Percentiles rank a stretch among this genome's conserved stretches.
phyloP scores from a whole-genome alignment of 352 stramenopile species.

The Phytophthora crassamura region DNA sequence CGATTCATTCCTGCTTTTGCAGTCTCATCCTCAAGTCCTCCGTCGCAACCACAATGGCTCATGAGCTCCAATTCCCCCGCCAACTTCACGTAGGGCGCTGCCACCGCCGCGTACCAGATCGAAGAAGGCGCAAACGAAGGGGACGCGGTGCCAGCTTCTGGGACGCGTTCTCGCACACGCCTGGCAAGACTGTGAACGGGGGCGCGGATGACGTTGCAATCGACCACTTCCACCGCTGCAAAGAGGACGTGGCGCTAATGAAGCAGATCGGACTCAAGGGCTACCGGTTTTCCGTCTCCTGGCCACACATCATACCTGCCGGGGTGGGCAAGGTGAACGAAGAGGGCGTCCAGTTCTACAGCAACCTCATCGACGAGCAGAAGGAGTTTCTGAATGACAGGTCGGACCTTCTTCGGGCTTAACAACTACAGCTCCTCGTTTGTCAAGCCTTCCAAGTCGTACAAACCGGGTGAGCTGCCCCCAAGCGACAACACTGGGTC shows the following conservation, averaged over 20 bases:
- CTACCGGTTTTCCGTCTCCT: constrained; percentile 93
- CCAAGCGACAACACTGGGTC: constrained; percentile 29
- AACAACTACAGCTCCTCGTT: constrained; percentile 93
- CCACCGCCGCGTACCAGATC: constrained; percentile 94
- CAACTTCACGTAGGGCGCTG: constrained; percentile 88
- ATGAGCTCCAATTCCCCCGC: constrained; percentile 53
- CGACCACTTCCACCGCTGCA: constrained; percentile 92
- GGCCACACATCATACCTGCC: constrained; percentile 90
- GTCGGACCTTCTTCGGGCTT: constrained; percentile 94
- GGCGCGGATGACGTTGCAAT: constrained; percentile 87
- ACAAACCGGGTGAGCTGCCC: constrained; percentile 23
- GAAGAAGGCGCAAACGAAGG: constrained; percentile 89
- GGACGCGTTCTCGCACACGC: constrained; percentile 87
- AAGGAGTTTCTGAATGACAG: constrained; percentile 81
- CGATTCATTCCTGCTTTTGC: constrained; percentile 18
- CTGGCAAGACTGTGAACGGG: constrained; percentile 65
- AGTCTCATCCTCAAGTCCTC: constrained; percentile 1
- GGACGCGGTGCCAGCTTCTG: constrained; percentile 90
- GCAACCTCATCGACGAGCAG: constrained; percentile 88
- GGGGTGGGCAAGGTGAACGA: constrained; percentile 81
- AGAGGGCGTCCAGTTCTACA: constrained; percentile 92
- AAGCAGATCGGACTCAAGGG: constrained; percentile 87
- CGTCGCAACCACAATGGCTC: constrained; percentile 20
- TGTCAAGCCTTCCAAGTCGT: constrained; percentile 48
- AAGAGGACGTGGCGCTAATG: constrained; percentile 93